Evolutionary conservation across 2,329 filamentous ascomycete genomes (phyloP), one percentile per base, ranked within the genome.

Genomic region (Scedosporium boydii): DNA sequence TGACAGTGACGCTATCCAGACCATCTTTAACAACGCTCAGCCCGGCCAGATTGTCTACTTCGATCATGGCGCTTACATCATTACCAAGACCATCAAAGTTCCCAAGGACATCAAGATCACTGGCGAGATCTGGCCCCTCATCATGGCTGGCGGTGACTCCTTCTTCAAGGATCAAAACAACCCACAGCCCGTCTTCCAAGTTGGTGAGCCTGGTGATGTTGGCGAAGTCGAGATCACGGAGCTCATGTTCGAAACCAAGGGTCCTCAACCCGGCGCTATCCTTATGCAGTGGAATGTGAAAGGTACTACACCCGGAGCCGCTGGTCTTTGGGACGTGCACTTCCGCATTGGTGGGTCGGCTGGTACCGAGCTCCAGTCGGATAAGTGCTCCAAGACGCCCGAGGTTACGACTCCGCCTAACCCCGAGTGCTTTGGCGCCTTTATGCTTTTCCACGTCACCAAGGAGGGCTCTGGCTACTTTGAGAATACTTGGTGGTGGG

Each of bases 311-410:
- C 82, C 87, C 63, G 91, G 91, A 57, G 83, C 86, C 1, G 87
- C 87, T 21, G 93, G 86, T 65, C 87, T 97, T 76, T 99, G 93
- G 53, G 95, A 99, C 70, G 87, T 93, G n/a, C 95, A 99, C 79
- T 88, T 95, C 77, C 91, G 95, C 70, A 85, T 99, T 68, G 93
- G 92, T 69, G 95, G 95, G 53, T 87, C 88, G 62, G 87, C 89
- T 4, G 93, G 93, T 64, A 96, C 93, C 29, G 76, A 90, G 66
- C 83, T 98, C 16, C 90, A 96, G 75, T 88, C 87, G 18, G 82
- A 90, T 73, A 87, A 81, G 62, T 97, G 93, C 78, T 75, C 83
- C 73, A 96, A 96, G 82, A 89, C 87, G 65, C 89, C 89, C 51
- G 79, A 81, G 59, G 76, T 79, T 14, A 82, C 80, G 5, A 85